A percentile compares a stretch with the other conserved stretches of the same genome.
Evolutionary conservation across 331 rosid species (phyloP).

Genomic region (Phaseolus coccineus): DNA sequence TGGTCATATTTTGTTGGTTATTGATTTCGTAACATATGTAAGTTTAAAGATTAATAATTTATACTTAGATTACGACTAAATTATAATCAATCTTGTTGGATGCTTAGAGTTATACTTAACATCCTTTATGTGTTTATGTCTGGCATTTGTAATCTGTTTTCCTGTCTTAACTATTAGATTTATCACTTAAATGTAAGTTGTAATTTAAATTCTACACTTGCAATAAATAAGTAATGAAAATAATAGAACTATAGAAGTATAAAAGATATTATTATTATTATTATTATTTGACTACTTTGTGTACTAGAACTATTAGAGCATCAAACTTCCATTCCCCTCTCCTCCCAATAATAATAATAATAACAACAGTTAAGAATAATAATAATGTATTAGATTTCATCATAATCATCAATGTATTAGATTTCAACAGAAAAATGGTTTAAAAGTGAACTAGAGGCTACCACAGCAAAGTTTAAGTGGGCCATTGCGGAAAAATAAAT

Average conservation of each 20-base stretch:
- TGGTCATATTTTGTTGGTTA: constrained; percentile 23
- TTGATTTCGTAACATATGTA: constrained; percentile 9
- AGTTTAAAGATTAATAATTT: constrained; percentile 2
- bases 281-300: constrained; percentile 2
- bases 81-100: neutral
- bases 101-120: neutral
- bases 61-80: neutral
- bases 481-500: neutral
- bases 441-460: constrained; percentile 3
- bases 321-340: neutral
- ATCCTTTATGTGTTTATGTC: constrained; percentile 8
- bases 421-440: constrained; percentile 1
- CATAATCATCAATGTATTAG: too few species aligned
- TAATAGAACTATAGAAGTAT: neutral
- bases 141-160: constrained; percentile 18
- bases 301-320: neutral
- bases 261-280: neutral
- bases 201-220: constrained; percentile 11
- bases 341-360: neutral
- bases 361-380: neutral
- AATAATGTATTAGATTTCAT: neutral
- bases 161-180: constrained; percentile 16
- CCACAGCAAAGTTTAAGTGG: neutral
- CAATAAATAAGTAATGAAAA: constrained; percentile 10
- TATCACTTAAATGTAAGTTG: constrained; percentile 23